These are phyloP conservation scores for Diaporthe sp. DNA, from an alignment of 2,329 filamentous ascomycete species.

Conservation along the genomic window DNA sequence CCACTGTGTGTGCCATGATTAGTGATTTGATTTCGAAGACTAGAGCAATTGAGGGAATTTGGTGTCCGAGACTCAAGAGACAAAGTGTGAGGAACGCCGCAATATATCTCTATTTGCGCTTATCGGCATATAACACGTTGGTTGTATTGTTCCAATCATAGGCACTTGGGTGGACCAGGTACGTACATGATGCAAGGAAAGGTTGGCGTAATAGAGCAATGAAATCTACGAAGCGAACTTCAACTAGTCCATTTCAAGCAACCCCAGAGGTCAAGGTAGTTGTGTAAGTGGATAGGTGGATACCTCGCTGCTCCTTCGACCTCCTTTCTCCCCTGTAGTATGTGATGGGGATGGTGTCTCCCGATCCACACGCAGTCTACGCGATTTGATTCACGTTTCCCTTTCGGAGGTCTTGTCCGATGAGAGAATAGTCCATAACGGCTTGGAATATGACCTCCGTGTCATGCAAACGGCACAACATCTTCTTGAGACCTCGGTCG, in stretches of 20 bases:
- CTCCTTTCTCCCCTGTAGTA: neutral
- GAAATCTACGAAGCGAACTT: neutral
- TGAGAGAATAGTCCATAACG: too few relatives aligned
- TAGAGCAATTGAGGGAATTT: too few relatives aligned
- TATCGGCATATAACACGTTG: neutral
- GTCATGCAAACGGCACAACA: neutral
- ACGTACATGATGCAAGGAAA: too few relatives aligned
- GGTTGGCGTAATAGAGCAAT: neutral
- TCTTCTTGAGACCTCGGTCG: neutral
- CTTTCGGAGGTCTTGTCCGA: neutral
- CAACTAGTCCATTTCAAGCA: neutral
- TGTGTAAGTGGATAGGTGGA: conserved; percentile 6
- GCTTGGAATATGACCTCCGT: neutral
- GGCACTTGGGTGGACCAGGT: neutral
- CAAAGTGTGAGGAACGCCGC: neutral
- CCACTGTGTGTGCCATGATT: neutral
- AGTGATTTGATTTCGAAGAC: neutral
- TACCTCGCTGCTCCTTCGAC: neutral
- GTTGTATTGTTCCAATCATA: neutral
- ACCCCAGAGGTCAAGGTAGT: neutral
- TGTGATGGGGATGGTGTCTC: neutral
- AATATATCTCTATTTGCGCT: neutral
- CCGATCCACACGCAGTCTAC: neutral
- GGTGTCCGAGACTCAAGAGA: neutral
- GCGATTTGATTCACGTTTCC: neutral